phyloP scores from a whole-genome alignment of 2,329 filamentous ascomycete genomes.

The Apiospora arundinis region DNA sequence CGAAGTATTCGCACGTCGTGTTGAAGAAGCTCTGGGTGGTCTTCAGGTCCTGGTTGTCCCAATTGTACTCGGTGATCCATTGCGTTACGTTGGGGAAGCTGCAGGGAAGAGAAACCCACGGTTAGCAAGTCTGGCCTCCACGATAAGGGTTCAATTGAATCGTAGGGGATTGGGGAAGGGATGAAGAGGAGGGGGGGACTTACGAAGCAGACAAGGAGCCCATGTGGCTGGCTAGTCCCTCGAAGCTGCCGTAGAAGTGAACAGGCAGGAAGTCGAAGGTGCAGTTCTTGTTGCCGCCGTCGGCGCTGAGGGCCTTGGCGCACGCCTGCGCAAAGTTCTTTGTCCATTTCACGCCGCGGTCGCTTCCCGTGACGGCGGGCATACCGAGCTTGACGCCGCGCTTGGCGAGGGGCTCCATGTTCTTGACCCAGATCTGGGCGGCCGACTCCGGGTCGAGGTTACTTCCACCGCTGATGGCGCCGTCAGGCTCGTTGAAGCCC shows the following conservation, averaged over 20 bases:
- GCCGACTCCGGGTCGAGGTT: constrained; percentile 64
- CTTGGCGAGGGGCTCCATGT: constrained; percentile 72
- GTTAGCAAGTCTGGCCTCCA: neutral
- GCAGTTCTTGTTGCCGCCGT: constrained; percentile 54
- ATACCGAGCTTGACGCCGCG: constrained; percentile 72
- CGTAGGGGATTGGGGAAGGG: neutral
- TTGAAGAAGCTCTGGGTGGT: constrained; percentile 73
- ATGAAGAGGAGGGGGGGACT: constrained; percentile 28
- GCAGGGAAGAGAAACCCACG: neutral
- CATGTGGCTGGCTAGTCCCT: constrained; percentile 70
- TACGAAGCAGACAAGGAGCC: constrained; percentile 61
- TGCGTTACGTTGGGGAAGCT: constrained; percentile 68
- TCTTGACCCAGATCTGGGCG: constrained; percentile 71
- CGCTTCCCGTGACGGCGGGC: constrained; percentile 71
- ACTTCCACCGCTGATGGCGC: constrained; percentile 64
- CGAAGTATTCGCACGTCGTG: constrained; percentile 68
- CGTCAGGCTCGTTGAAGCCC: constrained; percentile 83
- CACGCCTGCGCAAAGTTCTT: constrained; percentile 69
- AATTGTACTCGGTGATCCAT: constrained; percentile 83
- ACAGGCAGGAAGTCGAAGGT: constrained; percentile 68
- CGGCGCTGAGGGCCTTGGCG: constrained; percentile 60
- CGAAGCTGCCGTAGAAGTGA: constrained; percentile 75
- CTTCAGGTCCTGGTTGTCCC: constrained; percentile 59
- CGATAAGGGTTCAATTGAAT: neutral
- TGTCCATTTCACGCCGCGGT: constrained; percentile 70